Conservation (phyloP, 192 early-diverging fungal genomes). For the Glomus cerebriforme region DNA sequence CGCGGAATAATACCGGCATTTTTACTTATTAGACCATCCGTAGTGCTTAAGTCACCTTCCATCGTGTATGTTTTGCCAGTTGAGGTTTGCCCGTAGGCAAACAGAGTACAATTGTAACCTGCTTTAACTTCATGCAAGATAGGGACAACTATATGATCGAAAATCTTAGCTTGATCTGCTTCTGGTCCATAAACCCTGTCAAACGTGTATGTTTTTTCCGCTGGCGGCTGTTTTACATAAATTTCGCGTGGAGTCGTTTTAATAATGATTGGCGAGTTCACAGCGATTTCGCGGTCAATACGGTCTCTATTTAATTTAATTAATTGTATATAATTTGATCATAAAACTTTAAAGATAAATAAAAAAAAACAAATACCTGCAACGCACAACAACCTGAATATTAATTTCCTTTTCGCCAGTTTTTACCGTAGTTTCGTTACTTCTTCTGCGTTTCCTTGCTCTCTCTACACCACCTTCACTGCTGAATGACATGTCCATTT, state of each 20-base stretch:
- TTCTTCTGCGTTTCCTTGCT: not conserved
- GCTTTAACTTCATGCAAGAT: conserved; percentile 78
- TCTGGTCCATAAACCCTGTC: conserved; percentile 87
- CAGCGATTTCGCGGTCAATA: conserved; percentile 61
- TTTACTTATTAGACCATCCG: conserved; percentile 41
- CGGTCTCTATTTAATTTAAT: conserved; percentile 38
- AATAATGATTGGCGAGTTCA: conserved; percentile 65
- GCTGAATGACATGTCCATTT: not conserved
- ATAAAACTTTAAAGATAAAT: not conserved
- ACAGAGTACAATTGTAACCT: conserved; percentile 80
- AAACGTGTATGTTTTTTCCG: conserved; percentile 78
- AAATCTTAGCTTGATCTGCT: conserved; percentile 77
- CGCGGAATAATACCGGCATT: conserved; percentile 92
- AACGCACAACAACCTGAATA: conserved; percentile 81
- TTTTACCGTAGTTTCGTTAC: not conserved
- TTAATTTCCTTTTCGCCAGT: conserved; percentile 64
- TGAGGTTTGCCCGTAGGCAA: conserved; percentile 89
- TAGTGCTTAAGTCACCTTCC: conserved; percentile 80
- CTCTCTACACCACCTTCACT: not conserved
- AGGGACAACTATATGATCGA: conserved; percentile 73
- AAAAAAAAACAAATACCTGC: conserved; percentile 54
- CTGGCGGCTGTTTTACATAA: conserved; percentile 51
- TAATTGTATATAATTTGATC: not conserved
- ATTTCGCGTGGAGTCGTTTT: conserved; percentile 66
- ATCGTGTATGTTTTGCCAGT: conserved; percentile 97